Base-by-base conservation (phyloP, 768 basidiomycete genomes). In the Podaxis mareebaensis region DNA sequence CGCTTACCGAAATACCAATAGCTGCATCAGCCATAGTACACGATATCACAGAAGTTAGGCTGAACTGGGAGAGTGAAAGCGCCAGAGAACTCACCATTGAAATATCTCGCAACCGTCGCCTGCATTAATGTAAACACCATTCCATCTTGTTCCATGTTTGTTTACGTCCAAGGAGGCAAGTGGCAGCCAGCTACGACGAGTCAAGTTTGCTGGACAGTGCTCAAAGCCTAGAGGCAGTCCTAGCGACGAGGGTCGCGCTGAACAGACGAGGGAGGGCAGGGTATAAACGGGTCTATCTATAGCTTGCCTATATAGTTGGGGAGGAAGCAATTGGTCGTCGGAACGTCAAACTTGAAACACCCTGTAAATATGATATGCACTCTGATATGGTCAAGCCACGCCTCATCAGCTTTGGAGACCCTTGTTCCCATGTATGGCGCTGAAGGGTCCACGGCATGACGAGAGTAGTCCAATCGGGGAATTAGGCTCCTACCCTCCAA, bases 281-380 rank as follows among this genome's bases (percentile, higher is more conserved):
- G 30, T 44, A 15, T n/a, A 44, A 44, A 44, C 15, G 13, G 13
- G 42, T 20, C 42, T 44, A 20, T 44, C 15, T 30, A 30, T 30
- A 30, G 28, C 28, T 24, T 36, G 33, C 49, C 46, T 60, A 59
- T 59, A 59, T 59, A 59, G 4, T 30, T 51, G 33, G 15, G 49
- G 39, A 38, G 49, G 12, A n/a, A 51, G 49, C 49, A 24, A 12
- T 20, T 28, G 44, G 57, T 51, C 46, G 36, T 60, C 33, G 22
- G 42, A 52, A 60, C 39, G 58, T 60, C 58, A 52, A 60, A 60
- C 48, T 33, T 60, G 58, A 60, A 60, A 60, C 58, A 52, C 58
- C 49, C 12, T 17, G 58, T 44, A 20, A 28, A 22, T 22, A 22
- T 60, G 48, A 39, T 60, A 38, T 10, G 7, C 46, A n/a, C 58